Evolutionary conservation across 352 stramenopile species (phyloP), one percentile per base, ranked within the genome.

Genomic region (Phytophthora syringae): DNA sequence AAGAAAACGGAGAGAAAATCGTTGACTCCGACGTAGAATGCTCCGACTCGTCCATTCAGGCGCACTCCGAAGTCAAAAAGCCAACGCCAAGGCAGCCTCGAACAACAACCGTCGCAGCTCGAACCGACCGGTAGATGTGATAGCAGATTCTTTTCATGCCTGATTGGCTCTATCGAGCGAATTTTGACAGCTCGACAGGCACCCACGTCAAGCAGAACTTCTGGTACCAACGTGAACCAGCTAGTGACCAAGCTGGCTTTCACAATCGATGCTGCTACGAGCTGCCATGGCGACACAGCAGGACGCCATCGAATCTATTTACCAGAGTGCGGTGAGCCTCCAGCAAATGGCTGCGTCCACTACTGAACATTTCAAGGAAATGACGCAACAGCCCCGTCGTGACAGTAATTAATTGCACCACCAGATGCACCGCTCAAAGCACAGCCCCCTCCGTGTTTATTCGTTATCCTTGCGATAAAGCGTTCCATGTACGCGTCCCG

Each of bases 391-490:
- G 27, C 27, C 9, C 27, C 27, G 27, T 32, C 27, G 27, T 32
- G 27, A 9, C 27, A 32, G 27, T 11, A 2, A 18, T 7, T 40
- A 40, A n/a, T n/a, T n/a, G 5, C 15, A 18, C 9, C 27, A 32
- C 27, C 9, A 32, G 5, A 32, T 32, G 27, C 27, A 32, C 27
- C 27, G 27, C 27, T 32, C 27, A 5, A 32, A 9, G 27, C 27
- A 32, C 9, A 32, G 27, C 27, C 27, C 27, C 5, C 27, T 10
- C 27, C 27, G 27, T 5, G 27, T 54, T 59, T 58, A 65, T 51
- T 65, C 37, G 47, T 65, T 51, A 53, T 65, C 20, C 1, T 30
- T 20, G 5, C 5, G 25, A 20, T 58, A 58, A 47, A 65, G 37
- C 27, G 48, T n/a, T 59, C 25, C 25, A 44, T 51, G 12, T 65